Percentiles rank a stretch among this genome's conserved stretches.
Conservation (phyloP, 2,329 filamentous ascomycete genomes). For the Albophoma yamanashiensis region DNA sequence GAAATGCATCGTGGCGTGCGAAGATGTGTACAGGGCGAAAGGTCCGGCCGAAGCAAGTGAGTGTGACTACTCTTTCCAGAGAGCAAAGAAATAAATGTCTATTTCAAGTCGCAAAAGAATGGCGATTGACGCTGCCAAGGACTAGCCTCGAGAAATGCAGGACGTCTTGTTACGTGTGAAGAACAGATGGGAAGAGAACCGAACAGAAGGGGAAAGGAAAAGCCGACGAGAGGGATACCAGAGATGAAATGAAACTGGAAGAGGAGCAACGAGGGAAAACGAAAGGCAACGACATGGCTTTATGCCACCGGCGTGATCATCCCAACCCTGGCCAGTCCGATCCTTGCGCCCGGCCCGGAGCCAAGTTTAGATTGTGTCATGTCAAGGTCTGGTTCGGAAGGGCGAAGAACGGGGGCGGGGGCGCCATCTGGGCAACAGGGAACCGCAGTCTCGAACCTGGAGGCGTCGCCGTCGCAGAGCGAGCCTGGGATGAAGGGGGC, state of each 20-base stretch:
- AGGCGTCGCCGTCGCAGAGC: not conserved
- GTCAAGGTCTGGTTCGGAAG: not conserved
- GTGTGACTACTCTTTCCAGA: not conserved
- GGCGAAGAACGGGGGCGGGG: not conserved
- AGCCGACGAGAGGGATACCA: not conserved
- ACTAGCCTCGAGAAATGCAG: conserved; percentile 28
- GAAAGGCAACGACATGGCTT: not conserved
- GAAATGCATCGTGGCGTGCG: conserved; percentile 39
- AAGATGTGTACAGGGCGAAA: conserved; percentile 3
- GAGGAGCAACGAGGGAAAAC: not conserved
- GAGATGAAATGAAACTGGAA: not conserved
- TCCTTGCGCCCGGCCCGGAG: not conserved
- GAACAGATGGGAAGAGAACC: not conserved
- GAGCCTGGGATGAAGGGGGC: conserved; percentile 2
- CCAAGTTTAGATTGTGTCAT: not conserved
- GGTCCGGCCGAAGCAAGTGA: not conserved
- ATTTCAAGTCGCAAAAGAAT: not conserved
- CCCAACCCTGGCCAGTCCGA: not conserved
- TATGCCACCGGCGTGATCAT: not conserved
- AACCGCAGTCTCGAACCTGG: not conserved
- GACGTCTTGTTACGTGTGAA: not conserved
- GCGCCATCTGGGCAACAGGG: not conserved
- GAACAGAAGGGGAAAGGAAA: not conserved
- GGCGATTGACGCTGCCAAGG: conserved; percentile 18
- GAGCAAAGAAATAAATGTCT: conserved; percentile 3